Base-by-base conservation (phyloP, 2,329 filamentous ascomycete genomes). In the Aspergillus flavus region DNA sequence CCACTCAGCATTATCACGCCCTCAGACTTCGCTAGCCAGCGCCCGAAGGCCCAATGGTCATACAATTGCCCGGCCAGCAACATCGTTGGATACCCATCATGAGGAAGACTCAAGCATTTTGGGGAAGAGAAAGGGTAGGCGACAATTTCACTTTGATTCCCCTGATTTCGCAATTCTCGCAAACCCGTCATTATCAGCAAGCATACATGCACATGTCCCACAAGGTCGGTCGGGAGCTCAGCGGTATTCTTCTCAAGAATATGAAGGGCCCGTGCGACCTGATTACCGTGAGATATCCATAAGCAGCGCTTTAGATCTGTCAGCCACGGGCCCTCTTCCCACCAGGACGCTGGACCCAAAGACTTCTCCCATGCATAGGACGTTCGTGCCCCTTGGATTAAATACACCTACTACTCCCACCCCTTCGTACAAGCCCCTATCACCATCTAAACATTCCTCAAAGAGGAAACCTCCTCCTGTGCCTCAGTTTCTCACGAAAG, bases 401-500 rank as follows among this genome's bases (percentile, higher is more conserved):
- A 69, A 68, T 46, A 62, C 65, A 58, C 58, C 71, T 62, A 59
- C 55, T 26, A 30, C 67, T 36, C 63, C 60, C 58, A 81, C 67
- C 78, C 84, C 64, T 65, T 63, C 60, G 62, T 23, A 21, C 32
- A 65, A 56, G 53, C 61, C 55, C 61, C 62, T 58, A 28, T 57
- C 70, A 61, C 69, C 72, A 61, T 62, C 65, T 59, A 69, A 68
- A 80, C 72, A 82, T 81, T 64, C 78, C 68, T 41, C 58, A 21
- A 69, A 62, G 61, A 76, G 68, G 73, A 77, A 68, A 64, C 69
- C 68, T 65, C 72, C 66, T 53, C 70, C 69, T 58, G 61, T 85
- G 68, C 76, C 75, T 16, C 71, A 75, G 1, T 94, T 85, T 82
- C 82, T 94, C 72, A 89, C 85, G 68, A 91, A 89, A 81, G 81